Conservation (phyloP, 2,329 filamentous ascomycete genomes). For the Atkinsonella hypoxylon region DNA sequence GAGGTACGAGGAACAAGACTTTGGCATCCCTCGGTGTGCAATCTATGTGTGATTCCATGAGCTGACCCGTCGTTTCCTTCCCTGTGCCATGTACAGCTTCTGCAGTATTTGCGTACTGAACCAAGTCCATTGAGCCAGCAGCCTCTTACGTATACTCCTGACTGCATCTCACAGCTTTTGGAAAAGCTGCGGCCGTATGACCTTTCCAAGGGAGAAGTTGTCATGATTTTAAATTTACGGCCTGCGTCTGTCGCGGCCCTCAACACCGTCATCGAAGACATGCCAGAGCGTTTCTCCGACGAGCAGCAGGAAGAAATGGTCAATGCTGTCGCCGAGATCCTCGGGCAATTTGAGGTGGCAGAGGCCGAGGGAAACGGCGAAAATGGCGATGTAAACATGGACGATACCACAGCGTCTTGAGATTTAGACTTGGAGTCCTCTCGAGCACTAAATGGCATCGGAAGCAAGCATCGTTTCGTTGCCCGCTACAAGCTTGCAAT, state of each 20-base stretch:
- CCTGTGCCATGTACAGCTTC: constrained; percentile 29
- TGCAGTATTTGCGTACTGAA: constrained; percentile 44
- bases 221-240: constrained; percentile 57
- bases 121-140: constrained; percentile 45
- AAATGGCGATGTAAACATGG: constrained; percentile 26
- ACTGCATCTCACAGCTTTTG: constrained; percentile 41
- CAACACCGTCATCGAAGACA: constrained; percentile 54
- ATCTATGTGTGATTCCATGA: neutral
- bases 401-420: constrained; percentile 20
- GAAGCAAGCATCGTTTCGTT: neutral
- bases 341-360: constrained; percentile 35
- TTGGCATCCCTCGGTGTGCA: neutral
- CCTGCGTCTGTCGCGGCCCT: constrained; percentile 45
- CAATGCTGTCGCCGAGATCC: constrained; percentile 40
- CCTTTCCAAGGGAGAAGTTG: constrained; percentile 54
- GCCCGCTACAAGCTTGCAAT: neutral
- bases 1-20: constrained; percentile 37
- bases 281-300: constrained; percentile 45
- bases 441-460: neutral
- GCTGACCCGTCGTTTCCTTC: neutral
- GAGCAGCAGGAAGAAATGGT: constrained; percentile 49
- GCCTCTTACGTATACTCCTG: constrained; percentile 39
- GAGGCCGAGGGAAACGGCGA: constrained; percentile 17
- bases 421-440: constrained; percentile 1
- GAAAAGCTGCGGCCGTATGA: constrained; percentile 42